Base-by-base conservation (phyloP, 495 filamentous ascomycete species). In the Penicillium odoratum region DNA sequence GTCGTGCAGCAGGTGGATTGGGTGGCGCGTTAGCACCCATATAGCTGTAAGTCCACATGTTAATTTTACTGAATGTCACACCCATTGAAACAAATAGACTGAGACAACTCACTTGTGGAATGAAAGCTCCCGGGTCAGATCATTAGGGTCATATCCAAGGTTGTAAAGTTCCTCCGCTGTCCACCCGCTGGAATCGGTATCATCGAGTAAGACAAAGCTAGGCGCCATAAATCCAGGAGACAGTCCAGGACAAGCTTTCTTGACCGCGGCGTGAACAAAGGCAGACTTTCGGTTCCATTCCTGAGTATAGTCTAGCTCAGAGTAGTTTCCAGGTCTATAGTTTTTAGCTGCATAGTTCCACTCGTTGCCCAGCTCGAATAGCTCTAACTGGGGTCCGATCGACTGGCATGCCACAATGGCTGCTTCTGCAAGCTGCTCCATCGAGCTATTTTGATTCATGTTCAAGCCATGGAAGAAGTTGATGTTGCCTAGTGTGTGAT, bases 251-350 rank as follows among this genome's bases (percentile, higher is more conserved):
- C 64, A 66, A 15, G 57, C 58, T 6, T 60, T 54, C 18, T 58
- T 15, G 11, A 58, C 51, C 0, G 57, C 54, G 3, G 28, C 8
- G 36, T 53, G 53, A 2, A 66, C 42, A 3, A 53, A 10, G 0
- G 28, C 47, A 18, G 64, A 44, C 38, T 63, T 63, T 10, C 25
- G n/a, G 47, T 63, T 60, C 63, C 63, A 66, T 25, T 66, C 63
- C 0, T 53, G 4, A 1, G 48, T 51, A 48, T 66, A 66, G 11
- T 62, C 60, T 0, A 45, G 42, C 8, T 60, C 4, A 3, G 63
- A 55, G 29, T 60, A 63, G 10, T 63, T 66, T 3, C 46, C 48
- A 0, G 55, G 31, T 3, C 60, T 54, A 25, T 63, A 66, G 3
- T 51, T 42, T 0, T 26, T 34, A 5, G 51, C 45, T 4, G 50